Conservation (phyloP, 306 rosid species). For the Hippophae gyantsensis region DNA sequence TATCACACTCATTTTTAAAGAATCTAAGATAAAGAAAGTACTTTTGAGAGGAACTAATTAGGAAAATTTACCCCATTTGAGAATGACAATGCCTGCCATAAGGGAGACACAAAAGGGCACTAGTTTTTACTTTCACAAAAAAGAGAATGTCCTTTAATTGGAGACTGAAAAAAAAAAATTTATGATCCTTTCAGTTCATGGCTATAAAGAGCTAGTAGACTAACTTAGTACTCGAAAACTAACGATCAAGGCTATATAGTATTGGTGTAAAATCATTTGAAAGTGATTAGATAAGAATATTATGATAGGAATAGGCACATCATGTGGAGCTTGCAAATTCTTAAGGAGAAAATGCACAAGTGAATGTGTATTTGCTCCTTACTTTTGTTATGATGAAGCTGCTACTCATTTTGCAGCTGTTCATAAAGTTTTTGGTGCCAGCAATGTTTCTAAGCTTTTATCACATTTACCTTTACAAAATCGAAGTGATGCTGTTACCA, state of each 20-base stretch:
- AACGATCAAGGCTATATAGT: constrained; percentile 7
- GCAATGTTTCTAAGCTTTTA: constrained; percentile 65
- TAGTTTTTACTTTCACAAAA: constrained; percentile 17
- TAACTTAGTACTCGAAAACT: constrained; percentile 13
- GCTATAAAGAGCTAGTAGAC: constrained; percentile 51
- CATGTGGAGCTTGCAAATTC: constrained; percentile 92
- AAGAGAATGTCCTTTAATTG: constrained; percentile 25
- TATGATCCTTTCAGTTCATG: constrained; percentile 23
- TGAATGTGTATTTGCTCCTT: constrained; percentile 74
- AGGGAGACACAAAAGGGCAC: constrained; percentile 56
- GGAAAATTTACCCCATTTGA: constrained; percentile 44
- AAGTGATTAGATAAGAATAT: constrained; percentile 17
- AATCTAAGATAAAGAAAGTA: constrained; percentile 24
- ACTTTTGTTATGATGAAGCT: constrained; percentile 69
- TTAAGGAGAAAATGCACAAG: constrained; percentile 63
- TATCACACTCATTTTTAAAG: constrained; percentile 30
- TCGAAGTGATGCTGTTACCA: constrained; percentile 63
- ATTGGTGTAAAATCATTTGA: constrained; percentile 19
- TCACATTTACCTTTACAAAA: constrained; percentile 53
- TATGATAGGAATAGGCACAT: constrained; percentile 63
- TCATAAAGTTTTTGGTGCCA: constrained; percentile 80
- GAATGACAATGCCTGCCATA: constrained; percentile 65
- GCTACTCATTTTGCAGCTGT: constrained; percentile 71
- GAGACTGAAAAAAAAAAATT: constrained; percentile 19
- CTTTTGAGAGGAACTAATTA: constrained; percentile 32